Percentiles rank a stretch among this genome's conserved stretches.
Evolutionary conservation across 2,329 filamentous ascomycete genomes (phyloP).

Genomic region (Plenodomus tracheiphilus): DNA sequence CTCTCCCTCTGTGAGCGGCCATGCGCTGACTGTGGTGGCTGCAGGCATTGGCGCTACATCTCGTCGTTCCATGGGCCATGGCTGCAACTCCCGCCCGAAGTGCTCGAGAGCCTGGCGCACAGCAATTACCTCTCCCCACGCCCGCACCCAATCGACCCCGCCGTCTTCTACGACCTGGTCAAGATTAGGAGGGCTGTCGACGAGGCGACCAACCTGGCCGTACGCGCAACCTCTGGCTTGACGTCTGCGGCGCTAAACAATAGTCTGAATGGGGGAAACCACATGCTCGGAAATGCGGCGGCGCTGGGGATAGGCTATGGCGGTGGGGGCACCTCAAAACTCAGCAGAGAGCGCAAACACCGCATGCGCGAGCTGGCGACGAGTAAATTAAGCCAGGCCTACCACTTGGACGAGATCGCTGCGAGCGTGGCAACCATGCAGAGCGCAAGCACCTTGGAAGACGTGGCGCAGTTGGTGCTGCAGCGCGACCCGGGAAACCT

Average conservation of each 20-base stretch:
- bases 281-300: slow-evolving; percentile 55
- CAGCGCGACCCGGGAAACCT: slow-evolving; percentile 68
- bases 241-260: slow-evolving; percentile 66
- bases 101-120: slow-evolving; percentile 77
- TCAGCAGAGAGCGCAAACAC: slow-evolving; percentile 76
- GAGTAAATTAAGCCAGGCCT: slow-evolving; percentile 75
- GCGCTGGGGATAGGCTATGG: slow-evolving; percentile 61
- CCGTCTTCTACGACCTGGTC: slow-evolving; percentile 80
- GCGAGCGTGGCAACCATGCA: slow-evolving; percentile 85
- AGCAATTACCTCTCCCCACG: slow-evolving; percentile 77
- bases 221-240: slow-evolving; percentile 75
- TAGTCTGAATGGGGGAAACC: slow-evolving; percentile 55
- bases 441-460: slow-evolving; percentile 74
- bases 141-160: slow-evolving; percentile 76
- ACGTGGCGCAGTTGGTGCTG: slow-evolving; percentile 73
- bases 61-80: slow-evolving; percentile 82
- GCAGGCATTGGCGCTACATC: slow-evolving; percentile 82
- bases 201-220: slow-evolving; percentile 75
- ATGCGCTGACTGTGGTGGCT: slow-evolving; percentile 12
- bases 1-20: background rate
- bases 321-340: slow-evolving; percentile 61
- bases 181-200: slow-evolving; percentile 81
- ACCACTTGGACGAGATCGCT: slow-evolving; percentile 80
- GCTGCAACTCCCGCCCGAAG: slow-evolving; percentile 77
- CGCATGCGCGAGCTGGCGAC: slow-evolving; percentile 80